Evolutionary conservation across 345 rosid genomes (phyloP).

Genomic region (Syzygium oleosum): DNA sequence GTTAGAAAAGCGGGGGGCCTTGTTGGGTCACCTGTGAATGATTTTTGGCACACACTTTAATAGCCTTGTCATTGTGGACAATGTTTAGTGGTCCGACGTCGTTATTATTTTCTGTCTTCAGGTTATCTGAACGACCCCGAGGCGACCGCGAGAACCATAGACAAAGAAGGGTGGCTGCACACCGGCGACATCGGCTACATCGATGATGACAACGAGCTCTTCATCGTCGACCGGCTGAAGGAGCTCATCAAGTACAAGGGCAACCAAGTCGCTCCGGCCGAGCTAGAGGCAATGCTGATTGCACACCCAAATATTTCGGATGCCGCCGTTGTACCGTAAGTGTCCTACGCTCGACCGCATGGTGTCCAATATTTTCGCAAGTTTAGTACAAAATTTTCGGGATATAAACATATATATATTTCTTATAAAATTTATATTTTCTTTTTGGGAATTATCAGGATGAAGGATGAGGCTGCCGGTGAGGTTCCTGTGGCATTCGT

Average conservation of each 20-base stretch:
- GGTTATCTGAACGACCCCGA: constrained; percentile 54
- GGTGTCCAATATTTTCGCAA: not conserved
- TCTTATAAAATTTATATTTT: not conserved
- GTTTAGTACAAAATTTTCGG: not conserved
- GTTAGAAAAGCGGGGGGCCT: not conserved
- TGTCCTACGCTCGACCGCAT: not conserved
- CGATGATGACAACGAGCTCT: constrained; percentile 49
- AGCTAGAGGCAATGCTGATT: constrained; percentile 51
- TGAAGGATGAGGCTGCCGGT: constrained; percentile 79
- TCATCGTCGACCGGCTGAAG: constrained; percentile 54
- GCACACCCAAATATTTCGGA: constrained; percentile 42
- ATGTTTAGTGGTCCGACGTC: not conserved
- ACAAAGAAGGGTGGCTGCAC: constrained; percentile 56
- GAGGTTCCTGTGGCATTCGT: constrained; percentile 84
- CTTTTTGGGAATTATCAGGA: constrained; percentile 20
- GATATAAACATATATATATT: not conserved
- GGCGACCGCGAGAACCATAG: constrained; percentile 42
- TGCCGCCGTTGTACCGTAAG: constrained; percentile 64
- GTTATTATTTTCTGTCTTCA: not conserved
- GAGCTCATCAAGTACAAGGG: constrained; percentile 63
- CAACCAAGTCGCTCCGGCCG: constrained; percentile 65
- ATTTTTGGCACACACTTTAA: not conserved
- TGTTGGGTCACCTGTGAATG: not conserved
- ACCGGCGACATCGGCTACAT: constrained; percentile 57
- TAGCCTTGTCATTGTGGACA: not conserved